Base-by-base conservation (phyloP, 495 filamentous ascomycete genomes). In the Penicillium silybi region DNA sequence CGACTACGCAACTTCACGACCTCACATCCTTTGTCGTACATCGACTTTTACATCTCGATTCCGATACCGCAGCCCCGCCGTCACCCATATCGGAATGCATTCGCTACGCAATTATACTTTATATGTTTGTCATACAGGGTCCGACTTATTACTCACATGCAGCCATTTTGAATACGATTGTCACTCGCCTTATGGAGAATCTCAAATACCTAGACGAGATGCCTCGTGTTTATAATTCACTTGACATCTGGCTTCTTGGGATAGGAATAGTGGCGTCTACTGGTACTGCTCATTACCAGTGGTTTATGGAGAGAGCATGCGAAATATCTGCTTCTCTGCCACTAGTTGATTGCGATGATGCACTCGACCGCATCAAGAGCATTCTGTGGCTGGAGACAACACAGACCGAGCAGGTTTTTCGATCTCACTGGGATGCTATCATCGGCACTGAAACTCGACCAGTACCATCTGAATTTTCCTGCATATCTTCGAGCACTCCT, bases 111-210 rank as follows among this genome's bases (percentile, higher is more conserved):
- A 69, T 68, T 10, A 56, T 73, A 4, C 55, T 79, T 4, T 78
- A 74, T 61, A 77, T 81, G 75, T 69, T 81, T 27, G 69, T 69
- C 22, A 61, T 72, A 16, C 76, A 80, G 15, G 78, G 76, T 1
- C 69, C 73, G 18, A 78, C 74, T 13, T 81, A 80, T 54, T 80
- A 72, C 53, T 70, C 76, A 5, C 78, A 81, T 46, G 71, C 52
- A 0, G 64, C 63, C 17, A 61, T 78, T 11, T 35, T 69, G 29
- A 64, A 73, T 26, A 54, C 50, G 1, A 60, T 75, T 10, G 50
- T 74, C 23, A 48, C 47, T 9, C 61, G 56, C 26, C 55, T 76
- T 11, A 61, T 56, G n/a, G 17, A 44, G 4, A 42, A 69, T 41
- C 56, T 79, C 1, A 41, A 61, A 22, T 20, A 41, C 22, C 47